These are phyloP conservation scores for Cucurbita ficifolia DNA, from an alignment of 306 rosid genomes.

Conservation along the genomic window DNA sequence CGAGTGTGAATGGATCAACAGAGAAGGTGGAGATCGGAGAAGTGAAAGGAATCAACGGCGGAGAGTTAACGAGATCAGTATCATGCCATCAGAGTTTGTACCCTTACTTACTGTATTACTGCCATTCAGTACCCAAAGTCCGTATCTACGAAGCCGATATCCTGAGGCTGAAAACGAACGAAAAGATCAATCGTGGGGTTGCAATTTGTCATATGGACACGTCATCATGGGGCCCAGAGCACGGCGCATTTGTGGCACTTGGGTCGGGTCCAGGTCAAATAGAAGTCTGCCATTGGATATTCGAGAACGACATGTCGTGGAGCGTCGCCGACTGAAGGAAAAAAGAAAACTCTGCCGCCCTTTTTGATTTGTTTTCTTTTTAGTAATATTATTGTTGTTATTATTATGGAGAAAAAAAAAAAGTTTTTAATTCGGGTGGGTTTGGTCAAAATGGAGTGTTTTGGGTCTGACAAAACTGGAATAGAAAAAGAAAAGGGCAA, in stretches of 20 bases:
- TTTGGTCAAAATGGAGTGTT: not conserved
- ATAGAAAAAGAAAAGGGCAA: not conserved
- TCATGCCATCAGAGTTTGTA: slow-evolving; percentile 84
- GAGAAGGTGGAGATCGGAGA: slow-evolving; percentile 39
- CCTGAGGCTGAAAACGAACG: slow-evolving; percentile 14
- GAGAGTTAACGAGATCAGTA: slow-evolving; percentile 48
- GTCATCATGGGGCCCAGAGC: slow-evolving; percentile 53
- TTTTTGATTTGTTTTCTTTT: not conserved
- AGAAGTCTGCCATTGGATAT: slow-evolving; percentile 59
- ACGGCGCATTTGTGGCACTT: slow-evolving; percentile 59
- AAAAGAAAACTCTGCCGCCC: not conserved
- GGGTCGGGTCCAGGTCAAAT: slow-evolving; percentile 37
- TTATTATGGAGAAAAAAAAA: not conserved
- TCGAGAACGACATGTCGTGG: slow-evolving; percentile 81
- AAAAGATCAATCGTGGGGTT: slow-evolving; percentile 36
- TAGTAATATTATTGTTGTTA: not conserved
- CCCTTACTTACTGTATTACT: slow-evolving; percentile 72
- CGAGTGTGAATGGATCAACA: slow-evolving; percentile 42
- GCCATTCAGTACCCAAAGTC: slow-evolving; percentile 73
- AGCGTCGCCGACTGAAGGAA: slow-evolving; percentile 14
- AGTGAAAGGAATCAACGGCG: slow-evolving; percentile 42
- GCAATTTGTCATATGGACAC: slow-evolving; percentile 83
- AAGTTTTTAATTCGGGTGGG: not conserved
- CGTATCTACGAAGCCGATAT: slow-evolving; percentile 65
- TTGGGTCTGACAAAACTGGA: not conserved